Conservation (phyloP, 1,139 yeast species). For the Lodderomyces oxycetoniae region DNA sequence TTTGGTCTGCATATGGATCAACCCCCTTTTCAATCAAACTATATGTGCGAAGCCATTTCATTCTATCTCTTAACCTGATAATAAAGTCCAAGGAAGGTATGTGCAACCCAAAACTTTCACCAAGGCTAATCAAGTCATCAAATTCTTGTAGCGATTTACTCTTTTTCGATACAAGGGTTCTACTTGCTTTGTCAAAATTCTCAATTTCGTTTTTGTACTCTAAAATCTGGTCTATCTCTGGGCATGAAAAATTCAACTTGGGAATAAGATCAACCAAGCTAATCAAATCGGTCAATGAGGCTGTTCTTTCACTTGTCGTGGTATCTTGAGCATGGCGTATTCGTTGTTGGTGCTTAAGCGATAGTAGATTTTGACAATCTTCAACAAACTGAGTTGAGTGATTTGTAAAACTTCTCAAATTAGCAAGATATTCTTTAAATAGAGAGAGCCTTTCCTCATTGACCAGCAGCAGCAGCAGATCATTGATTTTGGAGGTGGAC, state of each 20-base stretch:
- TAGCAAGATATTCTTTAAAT: constrained; percentile 24
- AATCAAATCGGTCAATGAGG: constrained; percentile 17
- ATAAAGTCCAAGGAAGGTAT: constrained; percentile 49
- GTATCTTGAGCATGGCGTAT: constrained; percentile 26
- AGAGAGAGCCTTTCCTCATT: constrained; percentile 9
- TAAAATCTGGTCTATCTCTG: constrained; percentile 57
- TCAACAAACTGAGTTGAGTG: constrained; percentile 51
- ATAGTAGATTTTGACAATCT: constrained; percentile 49
- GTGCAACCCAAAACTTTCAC: constrained; percentile 55
- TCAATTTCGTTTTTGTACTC: constrained; percentile 53
- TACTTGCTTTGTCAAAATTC: constrained; percentile 49
- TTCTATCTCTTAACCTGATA: constrained; percentile 43
- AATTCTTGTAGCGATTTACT: constrained; percentile 33
- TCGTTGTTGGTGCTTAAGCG: constrained; percentile 49
- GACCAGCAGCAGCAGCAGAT: too few species aligned
- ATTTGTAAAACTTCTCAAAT: constrained; percentile 40
- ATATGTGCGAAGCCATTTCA: constrained; percentile 45
- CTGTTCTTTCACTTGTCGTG: constrained; percentile 5
- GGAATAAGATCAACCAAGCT: constrained; percentile 46
- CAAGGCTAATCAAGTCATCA: constrained; percentile 46
- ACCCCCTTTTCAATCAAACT: constrained; percentile 34
- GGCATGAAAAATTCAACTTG: constrained; percentile 44
- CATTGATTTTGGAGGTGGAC: constrained; percentile 12
- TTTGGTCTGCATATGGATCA: constrained; percentile 38
- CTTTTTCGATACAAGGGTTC: constrained; percentile 29